Evolutionary conservation across 306 rosid genomes (phyloP), one percentile per base, ranked within the genome.

Genomic region (Ormosia semicastrata): DNA sequence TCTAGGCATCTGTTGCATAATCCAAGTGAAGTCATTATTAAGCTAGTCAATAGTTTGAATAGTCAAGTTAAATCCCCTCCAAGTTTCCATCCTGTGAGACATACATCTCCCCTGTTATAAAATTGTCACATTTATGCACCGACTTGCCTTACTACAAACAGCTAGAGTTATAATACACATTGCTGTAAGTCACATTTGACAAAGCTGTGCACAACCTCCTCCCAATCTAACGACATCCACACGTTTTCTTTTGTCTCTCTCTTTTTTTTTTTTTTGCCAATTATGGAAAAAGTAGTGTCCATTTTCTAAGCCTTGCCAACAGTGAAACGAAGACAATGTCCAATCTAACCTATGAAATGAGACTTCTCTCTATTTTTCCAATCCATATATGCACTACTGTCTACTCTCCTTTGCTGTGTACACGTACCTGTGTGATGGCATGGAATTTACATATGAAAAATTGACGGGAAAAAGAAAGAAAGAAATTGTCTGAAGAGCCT

Each of bases 161-260:
- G 36, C 69, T 43, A 32, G 49, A 14, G 13, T 32, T 76, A 33
- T 40, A 34, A 40, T 41, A 41, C 41, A 30, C 46, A 39, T 41
- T 79, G 71, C 32, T 59, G 71, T 33, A 70, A 79, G 59, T 34
- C 83, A 70, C 24, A 18, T 58, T 79, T 79, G 71, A 71, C 64
- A 70, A 59, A 59, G 44, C 33, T 34, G 39, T 71, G 53, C 64
- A 80, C 64, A 29, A 2, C 15, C 59, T 70, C 58, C 15, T 71
- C 60, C 40, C 78, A 34, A 59, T 34, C 9, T 32, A n/a, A 56
- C 6, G 39, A 39, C 29, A 59, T 8, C 10, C 47, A 60, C 83
- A 18, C 17, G 63, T 36, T 71, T 24, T 76, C 37, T 36, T 43
- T 4, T 47, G 15, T 3, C n/a, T n/a, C n/a, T n/a, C n/a, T n/a